A percentile compares a stretch with the other conserved stretches of the same genome.
phyloP scores from a whole-genome alignment of 495 filamentous ascomycete genomes.

The Tetracladium marchalianum region DNA sequence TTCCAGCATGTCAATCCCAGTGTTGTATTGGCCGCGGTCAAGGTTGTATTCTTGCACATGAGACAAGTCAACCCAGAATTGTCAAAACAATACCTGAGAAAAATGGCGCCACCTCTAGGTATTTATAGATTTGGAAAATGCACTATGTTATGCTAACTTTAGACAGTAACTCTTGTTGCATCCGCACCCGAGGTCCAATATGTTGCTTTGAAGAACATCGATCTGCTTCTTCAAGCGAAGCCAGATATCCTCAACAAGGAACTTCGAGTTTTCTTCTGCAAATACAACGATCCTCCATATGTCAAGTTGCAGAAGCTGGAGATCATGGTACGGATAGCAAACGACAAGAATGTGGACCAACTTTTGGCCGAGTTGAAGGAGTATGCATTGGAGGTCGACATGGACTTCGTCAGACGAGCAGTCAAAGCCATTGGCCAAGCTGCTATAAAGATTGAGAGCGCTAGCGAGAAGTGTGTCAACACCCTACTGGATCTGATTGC shows the following conservation, averaged over 20 bases:
- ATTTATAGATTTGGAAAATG: conserved; percentile 15
- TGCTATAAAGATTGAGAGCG: conserved; percentile 94
- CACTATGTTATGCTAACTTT: conserved; percentile 15
- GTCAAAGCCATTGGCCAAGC: conserved; percentile 95
- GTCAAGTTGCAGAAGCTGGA: conserved; percentile 97
- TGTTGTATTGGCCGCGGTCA: conserved; percentile 93
- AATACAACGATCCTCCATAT: conserved; percentile 98
- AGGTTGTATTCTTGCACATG: conserved; percentile 97
- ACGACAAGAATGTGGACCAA: conserved; percentile 93
- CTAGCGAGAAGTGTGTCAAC: conserved; percentile 91
- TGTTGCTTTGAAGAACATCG: conserved; percentile 91
- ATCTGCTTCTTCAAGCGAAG: conserved; percentile 87
- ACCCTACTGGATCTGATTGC: conserved; percentile 86
- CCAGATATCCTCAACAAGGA: conserved; percentile 96
- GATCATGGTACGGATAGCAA: conserved; percentile 99
- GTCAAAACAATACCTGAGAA: conserved; percentile 76
- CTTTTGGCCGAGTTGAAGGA: conserved; percentile 90
- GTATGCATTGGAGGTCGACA: conserved; percentile 95
- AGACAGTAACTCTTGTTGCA: conserved; percentile 81
- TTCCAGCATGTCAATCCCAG: conserved; percentile 98
- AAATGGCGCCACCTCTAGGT: conserved; percentile 97
- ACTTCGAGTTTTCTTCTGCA: conserved; percentile 98
- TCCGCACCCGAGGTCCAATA: conserved; percentile 97
- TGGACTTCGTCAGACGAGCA: conserved; percentile 94
- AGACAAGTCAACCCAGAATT: conserved; percentile 67